Percentiles rank a stretch among this genome's conserved stretches.
Evolutionary conservation across 495 filamentous ascomycete species (phyloP).

Genomic region (Penicillium riverlandense): DNA sequence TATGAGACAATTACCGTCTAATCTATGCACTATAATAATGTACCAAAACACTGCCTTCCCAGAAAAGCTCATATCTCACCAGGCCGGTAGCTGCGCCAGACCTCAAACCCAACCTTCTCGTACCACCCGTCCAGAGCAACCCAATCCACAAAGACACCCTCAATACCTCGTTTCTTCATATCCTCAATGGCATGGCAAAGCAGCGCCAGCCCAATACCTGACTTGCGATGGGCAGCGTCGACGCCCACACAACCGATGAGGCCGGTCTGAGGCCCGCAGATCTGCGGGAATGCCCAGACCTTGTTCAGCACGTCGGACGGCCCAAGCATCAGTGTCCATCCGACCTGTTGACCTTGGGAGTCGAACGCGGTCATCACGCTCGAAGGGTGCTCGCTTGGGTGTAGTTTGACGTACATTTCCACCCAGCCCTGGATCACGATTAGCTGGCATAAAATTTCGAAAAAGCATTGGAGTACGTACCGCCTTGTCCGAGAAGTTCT

Average conservation of each 20-base stretch:
- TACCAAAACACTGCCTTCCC: too few species aligned
- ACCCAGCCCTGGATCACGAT: constrained; percentile 37
- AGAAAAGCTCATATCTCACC: constrained; percentile 17
- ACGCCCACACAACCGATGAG: constrained; percentile 46
- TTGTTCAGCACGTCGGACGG: constrained; percentile 22
- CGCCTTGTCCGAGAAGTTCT: constrained; percentile 33
- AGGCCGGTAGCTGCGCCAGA: constrained; percentile 36
- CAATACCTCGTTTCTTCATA: constrained; percentile 39
- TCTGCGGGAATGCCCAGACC: constrained; percentile 40
- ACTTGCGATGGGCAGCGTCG: constrained; percentile 29
- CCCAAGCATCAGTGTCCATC: constrained; percentile 44
- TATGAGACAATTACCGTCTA: background rate
- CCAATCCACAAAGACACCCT: constrained; percentile 46
- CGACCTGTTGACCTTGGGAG: constrained; percentile 32
- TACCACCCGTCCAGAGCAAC: constrained; percentile 44
- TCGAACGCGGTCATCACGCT: constrained; percentile 42
- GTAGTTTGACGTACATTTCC: constrained; percentile 31
- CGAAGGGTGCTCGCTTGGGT: constrained; percentile 30
- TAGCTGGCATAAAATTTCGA: background rate
- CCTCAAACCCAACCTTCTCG: constrained; percentile 40
- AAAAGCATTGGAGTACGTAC: constrained; percentile 14
- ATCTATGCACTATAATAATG: background rate
- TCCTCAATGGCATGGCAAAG: constrained; percentile 41
- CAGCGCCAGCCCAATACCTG: constrained; percentile 40
- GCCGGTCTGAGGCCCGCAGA: constrained; percentile 38